Evolutionary conservation across 2,329 filamentous ascomycete genomes (phyloP), one percentile per base, ranked within the genome.

Genomic region (Ophiostoma ulmi): DNA sequence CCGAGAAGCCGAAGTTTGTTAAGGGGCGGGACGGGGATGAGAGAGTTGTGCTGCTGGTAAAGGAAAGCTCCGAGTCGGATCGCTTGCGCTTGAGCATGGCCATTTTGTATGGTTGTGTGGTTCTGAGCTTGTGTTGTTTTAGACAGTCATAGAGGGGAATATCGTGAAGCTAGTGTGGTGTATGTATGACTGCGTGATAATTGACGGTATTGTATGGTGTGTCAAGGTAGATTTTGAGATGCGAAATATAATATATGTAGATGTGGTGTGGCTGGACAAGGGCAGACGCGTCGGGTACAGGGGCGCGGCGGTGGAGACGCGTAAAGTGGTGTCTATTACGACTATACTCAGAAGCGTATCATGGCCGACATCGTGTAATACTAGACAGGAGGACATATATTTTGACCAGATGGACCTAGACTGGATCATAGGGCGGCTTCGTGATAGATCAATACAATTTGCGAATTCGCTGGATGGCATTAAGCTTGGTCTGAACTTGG

Each of bases 11-110:
- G 73, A 77, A 76, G 58, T 67, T 72, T 61, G 72, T 70, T 58
- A 73, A 74, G 5, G 77, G 74, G 39, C 76, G 79, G 8, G 79
- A 73, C 31, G 81, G 77, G 67, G 81, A 81, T 68, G 80, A 80
- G 63, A 82, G 80, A 11, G 84, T 78, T 7, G 80, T 75, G 68
- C 77, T 78, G 68, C 81, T 82, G 48, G 81, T 81, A 48, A 81
- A 79, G 67, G 83, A 84, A 72, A 88, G 80, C 76, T 88, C 86
- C 31, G 85, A 86, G 70, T 84, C 82, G 75, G 87, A 89, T 63
- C 87, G 84, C 81, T 90, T 90, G 78, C 88, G 87, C 77, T 90
- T 90, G 76, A 88, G 80, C 36, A 83, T 64, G 26, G 72, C 77
- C 85, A 87, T 87, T n/a, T 31, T 73, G 36, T n/a, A 22, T 68